Percentiles rank a stretch among this genome's conserved stretches.
Evolutionary conservation across 106 monocot genomes (phyloP).

Genomic region (Chionographis japonica): DNA sequence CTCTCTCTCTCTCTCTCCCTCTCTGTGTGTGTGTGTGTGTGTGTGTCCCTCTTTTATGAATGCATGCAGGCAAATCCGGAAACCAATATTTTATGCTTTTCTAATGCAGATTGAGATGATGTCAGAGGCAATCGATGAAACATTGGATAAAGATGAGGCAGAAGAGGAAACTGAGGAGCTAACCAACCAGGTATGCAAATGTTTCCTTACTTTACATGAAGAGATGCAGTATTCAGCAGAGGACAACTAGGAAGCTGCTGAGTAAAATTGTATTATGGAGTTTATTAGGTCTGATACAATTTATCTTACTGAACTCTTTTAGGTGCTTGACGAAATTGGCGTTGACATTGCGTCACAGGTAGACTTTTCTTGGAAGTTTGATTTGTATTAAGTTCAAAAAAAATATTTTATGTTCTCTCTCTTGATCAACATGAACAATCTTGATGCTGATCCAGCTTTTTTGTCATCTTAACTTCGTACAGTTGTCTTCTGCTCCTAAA

Average conservation of each 20-base stretch:
- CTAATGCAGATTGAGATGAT: constrained; percentile 73
- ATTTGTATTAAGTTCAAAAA: background rate
- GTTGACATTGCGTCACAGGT: constrained; percentile 95
- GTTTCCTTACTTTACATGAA: background rate
- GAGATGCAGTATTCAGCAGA: too few relatives aligned
- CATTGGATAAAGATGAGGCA: constrained; percentile 92
- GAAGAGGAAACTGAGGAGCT: constrained; percentile 98
- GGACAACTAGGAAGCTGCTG: background rate
- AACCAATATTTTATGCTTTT: background rate
- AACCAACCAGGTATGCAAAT: constrained; percentile 73
- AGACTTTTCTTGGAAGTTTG: background rate
- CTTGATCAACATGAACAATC: too few relatives aligned
- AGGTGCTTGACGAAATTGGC: constrained; percentile 99
- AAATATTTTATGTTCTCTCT: background rate
- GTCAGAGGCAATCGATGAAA: constrained; percentile 94
- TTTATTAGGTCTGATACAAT: background rate
- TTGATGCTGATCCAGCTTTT: constrained; percentile 13
- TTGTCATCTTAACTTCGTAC: background rate
- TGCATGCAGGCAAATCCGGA: too few relatives aligned
- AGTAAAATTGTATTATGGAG: background rate
- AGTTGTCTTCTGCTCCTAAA: constrained; percentile 96
- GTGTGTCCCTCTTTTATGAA: too few relatives aligned
- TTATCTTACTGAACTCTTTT: background rate
- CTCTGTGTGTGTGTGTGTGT: too few relatives aligned
- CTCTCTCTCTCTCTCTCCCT: too few relatives aligned